Conservation (phyloP, 352 stramenopile genomes). For the Phytophthora hybrid region DNA sequence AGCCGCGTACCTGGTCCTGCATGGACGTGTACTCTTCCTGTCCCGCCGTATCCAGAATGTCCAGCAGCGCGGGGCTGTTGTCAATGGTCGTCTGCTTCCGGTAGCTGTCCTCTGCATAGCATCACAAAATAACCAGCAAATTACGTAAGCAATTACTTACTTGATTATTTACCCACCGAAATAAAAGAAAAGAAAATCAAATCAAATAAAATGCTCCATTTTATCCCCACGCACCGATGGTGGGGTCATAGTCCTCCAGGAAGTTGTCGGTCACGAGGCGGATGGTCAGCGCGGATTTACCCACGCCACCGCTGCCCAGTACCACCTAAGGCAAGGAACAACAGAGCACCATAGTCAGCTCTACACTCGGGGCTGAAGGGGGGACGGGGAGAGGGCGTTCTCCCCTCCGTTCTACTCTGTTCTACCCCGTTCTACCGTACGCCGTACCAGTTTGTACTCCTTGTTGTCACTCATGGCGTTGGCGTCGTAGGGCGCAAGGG, state of each 20-base stretch:
- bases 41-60: conserved; percentile 93
- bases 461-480: conserved; percentile 71
- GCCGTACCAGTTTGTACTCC: conserved; percentile 84
- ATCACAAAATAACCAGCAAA: neutral
- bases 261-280: conserved; percentile 94
- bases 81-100: conserved; percentile 92
- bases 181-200: neutral
- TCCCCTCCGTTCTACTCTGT: neutral
- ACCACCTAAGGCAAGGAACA: conserved; percentile 65
- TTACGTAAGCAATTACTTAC: neutral
- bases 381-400: conserved; percentile 12
- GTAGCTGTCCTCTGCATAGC: conserved; percentile 90
- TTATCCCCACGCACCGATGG: conserved; percentile 68
- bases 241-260: conserved; percentile 94
- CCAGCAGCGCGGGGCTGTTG: conserved; percentile 79
- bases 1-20: conserved; percentile 79
- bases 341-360: neutral
- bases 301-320: conserved; percentile 90
- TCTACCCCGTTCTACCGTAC: neutral
- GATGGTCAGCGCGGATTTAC: conserved; percentile 93
- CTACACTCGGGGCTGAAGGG: conserved; percentile 8
- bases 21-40: conserved; percentile 94
- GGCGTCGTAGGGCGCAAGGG: conserved; percentile 14
- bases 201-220: neutral
- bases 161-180: neutral